Conservation (phyloP, 2,329 filamentous ascomycete species). For the Cladophialophora chaetospira region DNA sequence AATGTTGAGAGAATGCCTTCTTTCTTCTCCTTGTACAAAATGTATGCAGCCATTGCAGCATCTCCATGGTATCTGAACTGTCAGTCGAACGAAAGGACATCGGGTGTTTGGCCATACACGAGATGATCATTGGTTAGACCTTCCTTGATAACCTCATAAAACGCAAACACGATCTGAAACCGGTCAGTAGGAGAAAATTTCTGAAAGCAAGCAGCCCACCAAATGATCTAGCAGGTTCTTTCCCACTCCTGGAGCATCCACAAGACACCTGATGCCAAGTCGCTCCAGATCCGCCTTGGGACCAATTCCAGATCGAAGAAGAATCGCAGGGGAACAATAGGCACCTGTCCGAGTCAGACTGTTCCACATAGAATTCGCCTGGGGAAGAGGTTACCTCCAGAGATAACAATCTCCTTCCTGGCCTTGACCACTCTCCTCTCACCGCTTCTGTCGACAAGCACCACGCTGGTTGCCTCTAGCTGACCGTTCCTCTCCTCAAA, state of each 20-base stretch:
- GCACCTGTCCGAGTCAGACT: constrained; percentile 42
- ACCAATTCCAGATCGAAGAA: constrained; percentile 58
- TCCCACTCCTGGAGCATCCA: constrained; percentile 55
- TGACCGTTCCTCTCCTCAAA: constrained; percentile 39
- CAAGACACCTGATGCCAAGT: constrained; percentile 46
- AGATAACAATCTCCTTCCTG: constrained; percentile 47
- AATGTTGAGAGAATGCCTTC: constrained; percentile 62
- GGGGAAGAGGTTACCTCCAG: constrained; percentile 36
- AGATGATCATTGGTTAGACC: constrained; percentile 59
- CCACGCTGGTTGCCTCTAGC: constrained; percentile 42
- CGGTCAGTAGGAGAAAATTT: constrained; percentile 28
- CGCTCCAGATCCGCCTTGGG: constrained; percentile 46
- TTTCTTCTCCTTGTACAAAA: constrained; percentile 61
- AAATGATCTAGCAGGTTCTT: constrained; percentile 58
- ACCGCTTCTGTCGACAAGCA: constrained; percentile 47
- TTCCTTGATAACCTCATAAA: constrained; percentile 59
- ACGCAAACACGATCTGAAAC: constrained; percentile 57
- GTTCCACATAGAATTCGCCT: too few species aligned
- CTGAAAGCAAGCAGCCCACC: constrained; percentile 36
- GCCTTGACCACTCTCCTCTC: constrained; percentile 42
- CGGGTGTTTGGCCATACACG: constrained; percentile 36
- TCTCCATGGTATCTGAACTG: constrained; percentile 53
- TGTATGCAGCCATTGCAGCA: constrained; percentile 53
- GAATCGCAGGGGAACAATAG: constrained; percentile 55
- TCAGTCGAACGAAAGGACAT: neutral